Evolutionary conservation across 495 filamentous ascomycete genomes (phyloP), one percentile per base, ranked within the genome.

Genomic region (Arthonia radiata): DNA sequence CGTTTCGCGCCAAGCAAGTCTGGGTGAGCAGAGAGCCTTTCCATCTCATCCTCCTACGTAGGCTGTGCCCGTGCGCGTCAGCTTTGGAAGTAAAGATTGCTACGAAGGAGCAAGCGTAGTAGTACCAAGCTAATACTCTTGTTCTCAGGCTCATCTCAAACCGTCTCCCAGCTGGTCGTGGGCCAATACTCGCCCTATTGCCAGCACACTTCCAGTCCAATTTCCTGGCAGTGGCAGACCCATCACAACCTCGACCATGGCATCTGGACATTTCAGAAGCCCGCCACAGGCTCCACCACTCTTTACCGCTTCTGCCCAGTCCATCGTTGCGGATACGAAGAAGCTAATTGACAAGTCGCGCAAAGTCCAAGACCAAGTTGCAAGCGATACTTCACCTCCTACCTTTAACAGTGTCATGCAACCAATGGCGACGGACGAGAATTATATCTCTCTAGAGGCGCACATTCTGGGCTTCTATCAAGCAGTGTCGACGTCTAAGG

Each of bases 251-350:
- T 53, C 56, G 36, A 64, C 49, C 30, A 80, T 79, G 73, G 70
- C 67, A 13, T 62, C 67, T 25, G 50, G 58, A 33, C 49, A 67
- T 37, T 69, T 62, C 40, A 51, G 59, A 40, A 71, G 60, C 33
- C 80, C 81, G 27, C 80, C 81, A 12, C 81, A 92, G 46, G 55
- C 68, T 13, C 82, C 86, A 21, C 79, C 83, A 11, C 54, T 67
- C 23, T 93, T 93, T 52, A 81, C 66, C 0, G 77, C 76, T 26
- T 92, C 80, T 24, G 65, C 73, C 12, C 52, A 68, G 30, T 71
- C 67, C 24, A 54, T 97, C 29, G 48, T 89, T 13, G 56, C 61
- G 30, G 80, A 82, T 39, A 71, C 82, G 18, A 67, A 83, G 45
- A 51, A 54, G 18, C 47, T 91, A 25, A 77, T 81, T 33, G 60